phyloP scores from a whole-genome alignment of 768 basidiomycete species.

The Zangia roseola region DNA sequence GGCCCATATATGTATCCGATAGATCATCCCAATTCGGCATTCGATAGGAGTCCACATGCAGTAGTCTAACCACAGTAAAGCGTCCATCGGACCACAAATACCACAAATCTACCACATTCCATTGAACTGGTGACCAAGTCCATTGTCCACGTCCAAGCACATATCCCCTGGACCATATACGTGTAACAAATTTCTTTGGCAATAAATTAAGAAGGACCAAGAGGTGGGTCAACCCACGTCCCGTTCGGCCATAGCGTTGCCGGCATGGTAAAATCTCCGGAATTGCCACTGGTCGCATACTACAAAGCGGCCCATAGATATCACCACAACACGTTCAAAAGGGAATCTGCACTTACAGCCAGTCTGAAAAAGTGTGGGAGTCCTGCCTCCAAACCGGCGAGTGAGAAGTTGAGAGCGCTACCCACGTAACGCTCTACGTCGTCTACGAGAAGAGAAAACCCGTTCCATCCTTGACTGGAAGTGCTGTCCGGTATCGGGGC shows the following conservation, averaged over 20 bases:
- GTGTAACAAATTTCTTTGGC: background rate
- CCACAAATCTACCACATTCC: no score
- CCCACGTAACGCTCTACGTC: constrained; percentile 84
- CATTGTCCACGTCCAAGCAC: no score
- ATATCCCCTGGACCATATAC: no score
- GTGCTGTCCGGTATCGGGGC: constrained; percentile 38
- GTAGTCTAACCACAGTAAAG: no score
- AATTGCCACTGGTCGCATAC: constrained; percentile 45
- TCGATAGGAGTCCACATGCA: no score
- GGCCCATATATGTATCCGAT: constrained; percentile 16
- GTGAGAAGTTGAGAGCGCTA: constrained; percentile 63
- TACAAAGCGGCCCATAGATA: constrained; percentile 25
- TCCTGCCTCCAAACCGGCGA: constrained; percentile 56
- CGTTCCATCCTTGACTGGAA: constrained; percentile 55
- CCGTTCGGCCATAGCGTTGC: constrained; percentile 77
- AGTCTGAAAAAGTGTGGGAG: constrained; percentile 79
- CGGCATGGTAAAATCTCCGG: constrained; percentile 80
- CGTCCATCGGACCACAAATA: no score
- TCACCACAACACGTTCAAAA: background rate
- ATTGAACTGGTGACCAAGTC: no score
- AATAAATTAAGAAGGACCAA: constrained; percentile 54
- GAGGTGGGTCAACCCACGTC: constrained; percentile 72
- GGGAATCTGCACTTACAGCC: constrained; percentile 51
- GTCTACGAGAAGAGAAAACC: constrained; percentile 78
- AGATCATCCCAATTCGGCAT: constrained; percentile 13